Base-by-base conservation (phyloP, 192 early-diverging fungal genomes). In the Coemansia biformis region DNA sequence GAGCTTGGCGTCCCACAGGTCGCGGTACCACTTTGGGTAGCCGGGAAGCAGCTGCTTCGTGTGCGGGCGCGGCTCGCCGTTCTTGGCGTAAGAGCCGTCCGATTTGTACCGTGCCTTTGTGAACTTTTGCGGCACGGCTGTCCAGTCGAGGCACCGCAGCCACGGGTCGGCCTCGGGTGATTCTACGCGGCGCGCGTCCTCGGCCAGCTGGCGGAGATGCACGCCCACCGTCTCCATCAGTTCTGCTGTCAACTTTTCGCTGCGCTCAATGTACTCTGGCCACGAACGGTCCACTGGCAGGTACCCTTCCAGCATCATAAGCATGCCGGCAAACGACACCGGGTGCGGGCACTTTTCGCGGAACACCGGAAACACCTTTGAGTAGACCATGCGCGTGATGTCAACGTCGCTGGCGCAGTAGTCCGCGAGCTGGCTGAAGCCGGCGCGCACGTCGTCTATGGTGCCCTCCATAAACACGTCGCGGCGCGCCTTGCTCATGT, bases 351-450 rank as follows among this genome's bases (percentile, higher is more conserved):
- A 96, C 36, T 90, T 89, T 16, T 76, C 33, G 16, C 64, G 50
- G 58, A 86, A 98, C 28, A 66, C 68, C 16, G 87, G 85, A 2
- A 88, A 82, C 2, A 91, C 78, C 19, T 53, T 48, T 34, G 67
- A 60, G 47, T 83, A 94, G 14, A 98, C 79, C 22, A 65, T 48
- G 26, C 85, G 82, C 2, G 96, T 96, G 12, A 80, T 72, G 0
- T 46, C 46, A 0, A 96, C 93, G 64, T 98, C 96, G n/a, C 54
- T 62, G 13, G 92, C 91, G 61, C 93, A 96, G 59, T 98, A 98
- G 8, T 31, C 48, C 64, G 91, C 81, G 18, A 89, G 60, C 13
- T 65, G 38, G 11, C 84, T 66, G 53, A 96, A 89, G 40, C 83
- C 55, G 9, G 64, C 52, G 8, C 67, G 53, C 5, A 93, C 74